phyloP scores from a whole-genome alignment of 2,329 filamentous ascomycete species.

The Lachnellula subtilissima region DNA sequence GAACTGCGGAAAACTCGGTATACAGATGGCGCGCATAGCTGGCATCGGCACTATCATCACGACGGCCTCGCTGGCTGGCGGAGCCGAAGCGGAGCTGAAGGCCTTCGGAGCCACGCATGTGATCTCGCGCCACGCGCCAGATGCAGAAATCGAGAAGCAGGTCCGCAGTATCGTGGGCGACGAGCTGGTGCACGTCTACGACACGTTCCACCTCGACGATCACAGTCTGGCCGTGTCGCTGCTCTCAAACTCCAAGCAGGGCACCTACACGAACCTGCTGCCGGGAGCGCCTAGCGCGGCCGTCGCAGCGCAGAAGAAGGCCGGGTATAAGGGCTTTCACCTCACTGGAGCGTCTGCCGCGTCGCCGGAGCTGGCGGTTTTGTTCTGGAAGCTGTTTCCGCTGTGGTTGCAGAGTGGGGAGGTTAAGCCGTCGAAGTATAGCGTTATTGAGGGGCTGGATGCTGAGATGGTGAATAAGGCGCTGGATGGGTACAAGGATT shows the following conservation, averaged over 20 bases:
- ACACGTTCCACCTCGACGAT: slow-evolving; percentile 29
- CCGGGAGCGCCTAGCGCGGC: slow-evolving; percentile 24
- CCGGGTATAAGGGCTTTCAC: too few relatives aligned
- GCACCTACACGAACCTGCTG: slow-evolving; percentile 30
- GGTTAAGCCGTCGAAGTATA: slow-evolving; percentile 30
- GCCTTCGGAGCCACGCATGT: slow-evolving; percentile 38
- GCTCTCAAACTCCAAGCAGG: slow-evolving; percentile 34
- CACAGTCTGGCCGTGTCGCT: slow-evolving; percentile 32
- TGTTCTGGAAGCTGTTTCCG: slow-evolving; percentile 32
- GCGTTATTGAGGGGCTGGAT: slow-evolving; percentile 32
- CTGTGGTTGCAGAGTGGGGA: slow-evolving; percentile 30
- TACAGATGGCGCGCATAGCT: slow-evolving; percentile 33
- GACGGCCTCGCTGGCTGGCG: slow-evolving; percentile 22
- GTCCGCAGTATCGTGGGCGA: slow-evolving; percentile 36
- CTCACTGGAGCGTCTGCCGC: too few relatives aligned
- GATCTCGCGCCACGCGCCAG: slow-evolving; percentile 34
- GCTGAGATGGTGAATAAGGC: slow-evolving; percentile 34
- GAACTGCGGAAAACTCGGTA: slow-evolving; percentile 32
- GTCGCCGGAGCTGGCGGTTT: background rate
- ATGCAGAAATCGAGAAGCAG: slow-evolving; percentile 25
- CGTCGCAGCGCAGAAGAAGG: too few relatives aligned
- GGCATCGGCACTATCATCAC: slow-evolving; percentile 38
- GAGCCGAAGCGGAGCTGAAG: slow-evolving; percentile 27
- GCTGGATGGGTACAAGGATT: slow-evolving; percentile 35
- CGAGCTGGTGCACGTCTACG: slow-evolving; percentile 36